Base-by-base conservation (phyloP, 75 land plant species). In the Ceratopteris richardii region DNA sequence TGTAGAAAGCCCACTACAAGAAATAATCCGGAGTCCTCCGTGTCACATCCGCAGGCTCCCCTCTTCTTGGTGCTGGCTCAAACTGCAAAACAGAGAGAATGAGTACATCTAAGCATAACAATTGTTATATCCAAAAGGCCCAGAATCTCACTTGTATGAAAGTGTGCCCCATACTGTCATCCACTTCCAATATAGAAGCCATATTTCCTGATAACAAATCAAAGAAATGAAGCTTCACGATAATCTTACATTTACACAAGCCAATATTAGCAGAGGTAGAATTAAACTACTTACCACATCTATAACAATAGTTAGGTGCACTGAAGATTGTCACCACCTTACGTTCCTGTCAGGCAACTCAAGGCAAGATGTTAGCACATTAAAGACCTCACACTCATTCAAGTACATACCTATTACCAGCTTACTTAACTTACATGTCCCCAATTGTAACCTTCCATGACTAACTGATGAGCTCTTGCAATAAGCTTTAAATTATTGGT, bases 391-490 rank as follows among this genome's bases (percentile, higher is more conserved):
- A n/a, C n/a, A n/a, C n/a, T n/a, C n/a, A n/a, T n/a, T 33, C 37
- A 33, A 33, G 40, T 58, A 2, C 23, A 7, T 31, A 37, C 40
- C 37, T 4, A 33, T 33, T 33, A 33, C 9, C 9, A 4, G 37
- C 7, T 33, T 3, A 9, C 37, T 25, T 29, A 39, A 36, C 47
- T 74, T 80, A 90, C 96, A 81, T 90, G 96, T 24, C 88, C 93
- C 96, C 96, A 90, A 58, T 90, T 90, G 81, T 65, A 90, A 47
- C 96, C 96, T 57, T 87, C 93, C 96, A 90, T 90, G 43, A 90
- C 96, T 36, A 90, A 71, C 58, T 90, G 96, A 62, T 84, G 93
- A 24, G 96, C 96, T 68, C 93, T 76, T 13, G 96, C 96, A 42
- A 90, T 89, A 41, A 90, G 75, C 73, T 90, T 90, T 40, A 90